Percentiles rank a stretch among this genome's conserved stretches.
Conservation (phyloP, 2,329 filamentous ascomycete genomes). For the Colletotrichum liriopes region DNA sequence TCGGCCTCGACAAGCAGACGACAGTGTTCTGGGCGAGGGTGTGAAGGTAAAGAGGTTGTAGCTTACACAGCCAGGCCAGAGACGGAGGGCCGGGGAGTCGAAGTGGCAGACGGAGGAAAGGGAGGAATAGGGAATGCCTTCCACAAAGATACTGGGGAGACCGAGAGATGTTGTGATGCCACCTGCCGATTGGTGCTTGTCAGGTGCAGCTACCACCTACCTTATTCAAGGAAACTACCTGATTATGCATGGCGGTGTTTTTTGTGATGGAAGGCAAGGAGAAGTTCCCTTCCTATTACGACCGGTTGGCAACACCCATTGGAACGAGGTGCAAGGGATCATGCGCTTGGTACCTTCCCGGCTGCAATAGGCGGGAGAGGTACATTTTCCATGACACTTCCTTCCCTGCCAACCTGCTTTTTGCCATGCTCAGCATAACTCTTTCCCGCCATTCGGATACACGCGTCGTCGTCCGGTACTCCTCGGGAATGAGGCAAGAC, state of each 20-base stretch:
- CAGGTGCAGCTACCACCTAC: background rate
- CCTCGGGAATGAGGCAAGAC: conserved; percentile 20
- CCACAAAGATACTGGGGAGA: background rate
- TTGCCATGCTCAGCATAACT: conserved; percentile 17
- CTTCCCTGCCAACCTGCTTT: conserved; percentile 14
- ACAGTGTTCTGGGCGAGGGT: conserved; percentile 13
- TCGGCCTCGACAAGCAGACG: conserved; percentile 1
- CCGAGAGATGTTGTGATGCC: background rate
- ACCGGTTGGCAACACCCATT: conserved; percentile 23
- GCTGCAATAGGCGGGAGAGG: background rate
- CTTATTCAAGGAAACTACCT: conserved; percentile 1
- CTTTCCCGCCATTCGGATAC: conserved; percentile 28
- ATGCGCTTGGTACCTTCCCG: conserved; percentile 9
- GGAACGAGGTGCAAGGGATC: conserved; percentile 28
- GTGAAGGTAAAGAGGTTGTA: conserved; percentile 31
- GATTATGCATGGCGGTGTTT: conserved; percentile 6
- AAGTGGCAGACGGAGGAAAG: conserved; percentile 7
- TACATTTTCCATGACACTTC: conserved; percentile 7
- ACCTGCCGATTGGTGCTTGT: background rate
- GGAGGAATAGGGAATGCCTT: conserved; percentile 12
- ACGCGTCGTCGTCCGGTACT: conserved; percentile 34
- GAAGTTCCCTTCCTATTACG: conserved; percentile 33
- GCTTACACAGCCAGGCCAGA: conserved; percentile 6
- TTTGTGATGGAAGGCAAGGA: conserved; percentile 16
- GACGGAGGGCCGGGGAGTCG: conserved; percentile 26